Percentiles rank a stretch among this genome's conserved stretches.
These are phyloP conservation scores for Croton setiger DNA, from an alignment of 441 rosid genomes.

Conservation along the genomic window DNA sequence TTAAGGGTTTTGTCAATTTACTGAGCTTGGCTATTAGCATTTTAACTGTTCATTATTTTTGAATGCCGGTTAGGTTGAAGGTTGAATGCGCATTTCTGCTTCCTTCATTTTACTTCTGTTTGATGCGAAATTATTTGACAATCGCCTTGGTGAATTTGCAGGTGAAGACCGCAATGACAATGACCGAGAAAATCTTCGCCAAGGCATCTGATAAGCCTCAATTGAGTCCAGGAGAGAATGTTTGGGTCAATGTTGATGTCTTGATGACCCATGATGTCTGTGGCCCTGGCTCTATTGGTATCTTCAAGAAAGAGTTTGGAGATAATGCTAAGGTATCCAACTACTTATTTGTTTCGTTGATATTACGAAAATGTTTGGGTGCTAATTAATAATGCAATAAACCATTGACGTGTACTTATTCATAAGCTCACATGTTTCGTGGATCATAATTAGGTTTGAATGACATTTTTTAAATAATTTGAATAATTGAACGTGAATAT, in stretches of 20 bases:
- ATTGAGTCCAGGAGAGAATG: constrained; percentile 85
- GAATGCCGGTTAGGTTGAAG: not conserved
- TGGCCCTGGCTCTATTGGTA: constrained; percentile 92
- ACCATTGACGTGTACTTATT: not conserved
- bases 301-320: constrained; percentile 89
- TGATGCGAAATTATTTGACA: not conserved
- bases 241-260: constrained; percentile 87
- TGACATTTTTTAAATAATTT: not conserved
- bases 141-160: constrained; percentile 25
- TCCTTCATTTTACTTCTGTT: not conserved
- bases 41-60: not conserved
- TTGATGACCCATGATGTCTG: constrained; percentile 98
- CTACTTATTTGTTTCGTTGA: not conserved
- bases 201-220: constrained; percentile 73
- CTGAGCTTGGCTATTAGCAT: not conserved
- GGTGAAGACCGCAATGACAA: constrained; percentile 89
- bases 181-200: constrained; percentile 91
- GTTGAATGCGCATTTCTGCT: not conserved
- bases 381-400: not conserved
- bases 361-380: constrained; percentile 1
- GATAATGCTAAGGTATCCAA: constrained; percentile 66
- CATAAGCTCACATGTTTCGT: not conserved
- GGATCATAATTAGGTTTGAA: not conserved
- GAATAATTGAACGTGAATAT: not conserved
- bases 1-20: constrained; percentile 1